Conservation (phyloP, 192 early-diverging fungal genomes). For the Ambispora gerdemannii region DNA sequence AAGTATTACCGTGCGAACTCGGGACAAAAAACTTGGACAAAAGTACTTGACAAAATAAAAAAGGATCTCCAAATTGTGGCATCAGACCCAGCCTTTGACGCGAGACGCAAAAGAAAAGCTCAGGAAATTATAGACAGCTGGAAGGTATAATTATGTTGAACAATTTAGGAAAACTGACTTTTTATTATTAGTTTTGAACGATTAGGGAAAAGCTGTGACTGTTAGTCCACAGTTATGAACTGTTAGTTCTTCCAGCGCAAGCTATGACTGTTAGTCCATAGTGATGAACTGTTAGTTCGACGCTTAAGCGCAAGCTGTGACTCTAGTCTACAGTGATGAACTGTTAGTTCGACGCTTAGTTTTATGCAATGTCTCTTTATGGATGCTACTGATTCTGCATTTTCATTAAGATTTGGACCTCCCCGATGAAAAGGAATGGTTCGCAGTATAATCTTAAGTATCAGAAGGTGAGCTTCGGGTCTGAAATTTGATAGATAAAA, state of each 20-base stretch:
- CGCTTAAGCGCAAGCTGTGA: conserved; percentile 25
- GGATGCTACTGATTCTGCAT: no score
- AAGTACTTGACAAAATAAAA: conserved; percentile 21
- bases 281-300: conserved; percentile 22
- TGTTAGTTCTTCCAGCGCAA: conserved; percentile 23
- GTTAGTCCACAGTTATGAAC: conserved; percentile 26
- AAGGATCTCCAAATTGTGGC: conserved; percentile 1
- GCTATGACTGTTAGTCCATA: conserved; percentile 24
- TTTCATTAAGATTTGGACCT: no score
- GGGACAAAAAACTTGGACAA: background rate
- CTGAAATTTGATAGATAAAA: no score
- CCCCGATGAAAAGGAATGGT: no score
- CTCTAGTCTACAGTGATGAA: conserved; percentile 27
- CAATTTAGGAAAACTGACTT: no score
- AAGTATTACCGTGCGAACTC: conserved; percentile 9
- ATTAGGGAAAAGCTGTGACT: conserved; percentile 26
- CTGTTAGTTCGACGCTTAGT: conserved; percentile 17
- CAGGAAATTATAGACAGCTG: conserved; percentile 22
- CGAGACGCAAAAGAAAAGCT: background rate
- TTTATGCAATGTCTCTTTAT: conserved; percentile 19
- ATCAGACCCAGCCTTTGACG: conserved; percentile 6
- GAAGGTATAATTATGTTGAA: conserved; percentile 26
- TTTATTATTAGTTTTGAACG: background rate
- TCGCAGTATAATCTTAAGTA: no score
- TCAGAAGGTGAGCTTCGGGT: no score